Evolutionary conservation across 345 rosid genomes (phyloP).

Genomic region (Sisymbrium irio): DNA sequence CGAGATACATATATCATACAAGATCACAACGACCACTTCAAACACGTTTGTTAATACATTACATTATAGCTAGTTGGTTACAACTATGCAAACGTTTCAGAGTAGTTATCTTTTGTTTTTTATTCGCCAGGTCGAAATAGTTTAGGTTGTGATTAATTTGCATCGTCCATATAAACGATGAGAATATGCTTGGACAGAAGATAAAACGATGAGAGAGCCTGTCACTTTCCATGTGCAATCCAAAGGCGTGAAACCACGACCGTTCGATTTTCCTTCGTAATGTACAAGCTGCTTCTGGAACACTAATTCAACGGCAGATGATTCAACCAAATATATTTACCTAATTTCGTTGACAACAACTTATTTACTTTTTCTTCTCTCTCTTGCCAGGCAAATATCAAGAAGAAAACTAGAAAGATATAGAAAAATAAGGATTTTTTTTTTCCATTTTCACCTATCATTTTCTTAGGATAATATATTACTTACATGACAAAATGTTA

Average conservation of each 20-base stretch:
- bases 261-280: slow-evolving; percentile 26
- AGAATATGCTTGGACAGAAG: background rate
- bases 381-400: background rate
- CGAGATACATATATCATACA: background rate
- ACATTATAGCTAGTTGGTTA: background rate
- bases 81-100: background rate
- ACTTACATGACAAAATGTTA: background rate
- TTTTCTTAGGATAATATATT: background rate
- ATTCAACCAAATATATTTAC: slow-evolving; percentile 24
- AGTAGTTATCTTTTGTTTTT: background rate
- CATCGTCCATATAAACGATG: slow-evolving; percentile 4
- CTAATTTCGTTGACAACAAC: slow-evolving; percentile 35
- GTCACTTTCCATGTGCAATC: slow-evolving; percentile 34
- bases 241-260: slow-evolving; percentile 6
- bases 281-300: slow-evolving; percentile 15
- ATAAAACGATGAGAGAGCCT: slow-evolving; percentile 12
- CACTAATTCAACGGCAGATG: slow-evolving; percentile 20
- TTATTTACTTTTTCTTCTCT: slow-evolving; percentile 22
- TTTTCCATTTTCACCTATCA: background rate
- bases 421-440: background rate
- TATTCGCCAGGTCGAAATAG: background rate
- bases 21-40: background rate
- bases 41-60: background rate
- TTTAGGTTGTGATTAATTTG: background rate
- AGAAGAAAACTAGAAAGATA: background rate